Percentiles rank a stretch among this genome's conserved stretches.
Evolutionary conservation across 2,329 filamentous ascomycete species (phyloP).

Genomic region (Periconia digitata): DNA sequence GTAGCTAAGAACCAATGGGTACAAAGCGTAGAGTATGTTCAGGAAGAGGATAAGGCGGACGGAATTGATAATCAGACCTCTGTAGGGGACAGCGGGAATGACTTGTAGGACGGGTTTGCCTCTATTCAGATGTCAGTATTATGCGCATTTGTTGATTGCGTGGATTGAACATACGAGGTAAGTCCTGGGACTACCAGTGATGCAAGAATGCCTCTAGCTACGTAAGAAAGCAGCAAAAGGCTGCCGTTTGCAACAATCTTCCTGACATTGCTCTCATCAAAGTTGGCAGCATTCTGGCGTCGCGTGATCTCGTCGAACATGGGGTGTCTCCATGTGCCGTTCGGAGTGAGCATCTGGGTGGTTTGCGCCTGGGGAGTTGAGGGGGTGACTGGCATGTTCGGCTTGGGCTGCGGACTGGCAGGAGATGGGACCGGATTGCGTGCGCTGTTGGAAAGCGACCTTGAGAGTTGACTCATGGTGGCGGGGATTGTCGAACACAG

Average conservation of each 20-base stretch:
- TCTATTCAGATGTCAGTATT: conserved; percentile 29
- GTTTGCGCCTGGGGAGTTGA: conserved; percentile 29
- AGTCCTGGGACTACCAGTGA: conserved; percentile 21
- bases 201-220: conserved; percentile 16
- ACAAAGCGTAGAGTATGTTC: conserved; percentile 71
- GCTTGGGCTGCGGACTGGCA: background rate
- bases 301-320: conserved; percentile 82
- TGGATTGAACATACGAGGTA: conserved; percentile 21
- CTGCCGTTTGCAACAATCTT: conserved; percentile 68
- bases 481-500: conserved; percentile 10
- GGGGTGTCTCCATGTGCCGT: conserved; percentile 90
- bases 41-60: conserved; percentile 56
- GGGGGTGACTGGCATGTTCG: conserved; percentile 16
- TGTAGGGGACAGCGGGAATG: conserved; percentile 38
- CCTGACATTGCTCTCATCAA: conserved; percentile 74
- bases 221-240: conserved; percentile 55
- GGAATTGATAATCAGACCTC: conserved; percentile 44
- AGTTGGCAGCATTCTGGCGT: conserved; percentile 75
- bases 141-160: background rate
- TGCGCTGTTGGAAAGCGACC: background rate
- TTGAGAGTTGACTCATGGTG: background rate
- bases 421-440: background rate
- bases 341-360: conserved; percentile 34
- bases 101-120: conserved; percentile 40
- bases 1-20: conserved; percentile 68